A percentile compares a stretch with the other conserved stretches of the same genome.
phyloP scores from a whole-genome alignment of 768 basidiomycete genomes.

The Psilocybe cubensis region DNA sequence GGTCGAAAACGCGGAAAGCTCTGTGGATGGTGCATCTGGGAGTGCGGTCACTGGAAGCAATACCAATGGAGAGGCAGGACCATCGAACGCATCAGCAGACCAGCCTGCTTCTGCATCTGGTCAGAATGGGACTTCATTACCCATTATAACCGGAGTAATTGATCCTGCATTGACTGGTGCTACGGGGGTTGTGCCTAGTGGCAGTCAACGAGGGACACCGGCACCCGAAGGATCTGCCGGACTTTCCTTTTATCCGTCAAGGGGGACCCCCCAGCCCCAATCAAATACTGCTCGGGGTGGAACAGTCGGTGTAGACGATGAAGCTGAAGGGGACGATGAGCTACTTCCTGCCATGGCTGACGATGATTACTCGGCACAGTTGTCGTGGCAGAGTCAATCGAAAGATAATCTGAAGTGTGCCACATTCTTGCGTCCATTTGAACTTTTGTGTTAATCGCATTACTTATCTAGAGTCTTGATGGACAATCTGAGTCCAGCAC shows the following conservation, averaged over 20 bases:
- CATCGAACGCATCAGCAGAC: not conserved
- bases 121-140: not conserved
- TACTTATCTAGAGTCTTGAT: slow-evolving; percentile 70
- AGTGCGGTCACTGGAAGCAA: not conserved
- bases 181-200: slow-evolving; percentile 8
- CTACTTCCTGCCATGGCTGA: slow-evolving; percentile 85
- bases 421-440: not conserved
- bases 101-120: not conserved
- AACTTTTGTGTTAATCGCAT: not conserved
- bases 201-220: slow-evolving; percentile 17
- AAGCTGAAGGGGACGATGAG: slow-evolving; percentile 81
- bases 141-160: slow-evolving; percentile 14
- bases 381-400: slow-evolving; percentile 85
- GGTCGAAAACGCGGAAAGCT: not conserved
- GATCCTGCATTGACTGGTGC: slow-evolving; percentile 27
- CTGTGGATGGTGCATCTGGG: not conserved
- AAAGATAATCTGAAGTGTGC: slow-evolving; percentile 83
- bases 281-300: slow-evolving; percentile 16
- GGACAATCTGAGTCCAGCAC: slow-evolving; percentile 83
- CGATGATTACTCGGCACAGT: slow-evolving; percentile 84
- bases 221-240: slow-evolving; percentile 15
- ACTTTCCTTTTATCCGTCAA: slow-evolving; percentile 16
- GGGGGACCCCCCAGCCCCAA: slow-evolving; percentile 17
- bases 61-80: not conserved
- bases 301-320: slow-evolving; percentile 38